Base-by-base conservation (phyloP, 495 filamentous ascomycete species). In the Lepraria neglecta region DNA sequence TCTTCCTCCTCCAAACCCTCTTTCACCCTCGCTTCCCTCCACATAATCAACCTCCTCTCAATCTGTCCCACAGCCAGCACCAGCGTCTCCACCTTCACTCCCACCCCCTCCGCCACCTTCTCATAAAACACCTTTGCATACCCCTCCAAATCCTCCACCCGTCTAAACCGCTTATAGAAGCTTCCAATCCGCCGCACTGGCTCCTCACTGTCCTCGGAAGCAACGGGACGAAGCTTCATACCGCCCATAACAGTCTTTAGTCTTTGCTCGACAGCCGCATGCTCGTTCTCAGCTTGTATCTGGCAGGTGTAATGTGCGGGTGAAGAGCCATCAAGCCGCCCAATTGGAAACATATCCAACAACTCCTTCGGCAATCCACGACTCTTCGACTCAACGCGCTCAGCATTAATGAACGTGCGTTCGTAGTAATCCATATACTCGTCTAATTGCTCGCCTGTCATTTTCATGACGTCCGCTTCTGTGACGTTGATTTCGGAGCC, bases 401-500 rank as follows among this genome's bases (percentile, higher is more conserved):
- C 58, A 33, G 80, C 73, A 58, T 82, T 78, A 51, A 87, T 68
- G 82, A 86, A 95, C 33, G 77, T 90, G 65, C 81, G 80, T 69
- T 92, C 86, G 67, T 89, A 95, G 88, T 89, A 97, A 70, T 92
- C 84, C 78, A 98, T 77, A 62, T 95, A 95, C 54, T 87, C 81
- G 64, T 94, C 87, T 56, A 97, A 70, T 61, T 95, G 82, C 11
- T 76, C 69, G 19, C 78, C 77, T 1, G 74, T 79, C 87, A 97
- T 87, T 3, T 71, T 68, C 62, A 91, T 82, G 3, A 90, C 77
- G 55, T 95, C 87, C 1, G 76, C 72, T 24, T 92, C 85, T 6
- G 77, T 82, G 56, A 90, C 72, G 10, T 80, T 69, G 45, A 80
- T 75, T 52, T 76, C 75, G 27, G 74, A 67, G 27, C 75, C 75